Evolutionary conservation across 176 grass and related monocot genomes (phyloP), one percentile per base, ranked within the genome.

Genomic region (Oryza longistaminata): DNA sequence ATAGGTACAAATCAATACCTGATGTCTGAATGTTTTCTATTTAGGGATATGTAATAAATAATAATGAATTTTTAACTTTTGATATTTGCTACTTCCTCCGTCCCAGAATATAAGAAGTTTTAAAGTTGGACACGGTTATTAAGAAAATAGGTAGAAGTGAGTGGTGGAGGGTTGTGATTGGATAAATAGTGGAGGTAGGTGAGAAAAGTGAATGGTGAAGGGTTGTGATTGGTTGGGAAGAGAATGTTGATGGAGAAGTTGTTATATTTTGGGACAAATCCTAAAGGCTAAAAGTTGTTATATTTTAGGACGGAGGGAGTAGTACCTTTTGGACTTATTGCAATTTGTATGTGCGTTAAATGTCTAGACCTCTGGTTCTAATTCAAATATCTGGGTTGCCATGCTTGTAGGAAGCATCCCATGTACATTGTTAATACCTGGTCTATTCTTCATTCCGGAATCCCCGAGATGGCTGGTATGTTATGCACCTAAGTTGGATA

Each of bases 401-500:
- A 74, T 89, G 50, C 22, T 81, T 88, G 14, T 77, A 98, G 96
- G 96, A 73, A 85, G 85, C 82, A 84, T 95, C 55, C 93, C 96
- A 76, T 98, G 96, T 79, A 93, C 81, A 49, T 74, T 95, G 82
- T 88, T 95, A 39, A 93, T 98, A 82, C 96, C 91, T 85, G 91
- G 88, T 45, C 84, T 98, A 60, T 98, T 93, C 87, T 98, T 98
- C 80, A 98, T 98, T 66, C 93, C 96, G 0, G 93, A 98, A 75
- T 98, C 96, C 77, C 96, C 96, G 66, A 95, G 96, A 76, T 98
- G 96, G 96, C 96, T 98, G 91, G 96, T 98, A 71, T 77, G 85
- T 80, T 52, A 76, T 85, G 42, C 60, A 60, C 66, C 19, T 58
- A 29, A 66, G 34, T 81, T 80, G 2, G 19, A 66, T 52, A n/a